Evolutionary conservation across 495 filamentous ascomycete species (phyloP), one percentile per base, ranked within the genome.

Genomic region (Xanthoparmelia taractica): DNA sequence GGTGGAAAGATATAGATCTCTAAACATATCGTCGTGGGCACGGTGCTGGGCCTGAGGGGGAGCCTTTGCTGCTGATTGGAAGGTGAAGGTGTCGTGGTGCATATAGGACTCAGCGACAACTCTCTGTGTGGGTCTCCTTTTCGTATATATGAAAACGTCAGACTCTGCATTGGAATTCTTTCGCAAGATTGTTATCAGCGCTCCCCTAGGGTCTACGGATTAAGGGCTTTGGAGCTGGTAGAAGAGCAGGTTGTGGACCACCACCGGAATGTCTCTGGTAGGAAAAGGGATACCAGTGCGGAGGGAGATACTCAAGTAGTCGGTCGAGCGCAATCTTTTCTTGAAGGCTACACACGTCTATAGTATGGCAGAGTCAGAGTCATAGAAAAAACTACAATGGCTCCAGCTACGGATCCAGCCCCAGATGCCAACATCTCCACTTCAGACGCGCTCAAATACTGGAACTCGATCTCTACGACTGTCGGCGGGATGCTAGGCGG

Each of bases 401-500:
- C 23, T 50, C 6, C 27, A 50, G 17, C 50, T 15, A 33, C 27
- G 3, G 12, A n/a, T 8, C 27, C 38, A 34, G 6, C 38, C 17
- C 60, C 60, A 34, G 60, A 63, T 29, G 41, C 37, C 27, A 34
- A 47, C 4, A 58, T 58, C 68, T 59, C 63, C 25, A 25, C 55
- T 43, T 18, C 63, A 34, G 33, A 59, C 59, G 52, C 82, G 37
- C 72, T 84, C 13, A 68, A 71, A n/a, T 96, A 96, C 80, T 96
- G 91, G 92, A 80, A 84, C 68, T 74, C 78, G 65, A 76, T 90
- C 63, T 77, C 85, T n/a, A 80, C 89, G 45, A 86, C 85, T 63
- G 79, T 86, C 59, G 83, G 86, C 70, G 88, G 86, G 69, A 93
- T 96, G 88, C 87, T 97, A 0, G 91, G 92, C 68, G 88, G 89